Base-by-base conservation (phyloP, 192 early-diverging fungal genomes). In the Backusella westeae region DNA sequence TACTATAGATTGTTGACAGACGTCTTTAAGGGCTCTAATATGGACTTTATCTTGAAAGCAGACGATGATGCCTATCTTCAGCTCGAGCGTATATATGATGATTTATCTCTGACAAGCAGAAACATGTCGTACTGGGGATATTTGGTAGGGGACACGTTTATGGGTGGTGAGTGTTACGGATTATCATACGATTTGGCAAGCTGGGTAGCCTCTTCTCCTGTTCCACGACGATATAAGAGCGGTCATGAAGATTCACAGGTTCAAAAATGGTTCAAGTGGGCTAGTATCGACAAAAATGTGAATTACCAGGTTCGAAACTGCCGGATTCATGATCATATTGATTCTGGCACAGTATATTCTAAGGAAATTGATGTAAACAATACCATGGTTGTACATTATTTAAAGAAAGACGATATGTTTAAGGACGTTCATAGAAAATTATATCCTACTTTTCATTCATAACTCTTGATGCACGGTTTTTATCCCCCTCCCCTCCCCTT, bases 11-110 rank as follows among this genome's bases (percentile, higher is more conserved):
- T 69, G 23, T 67, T 76, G 26, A 46, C 70, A 19, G 32, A 66
- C 5, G 52, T 41, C 3, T 78, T 71, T 26, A 71, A 71, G 35
- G 59, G 34, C 38, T 46, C 69, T 41, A n/a, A 19, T 14, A 63
- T 79, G 7, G 78, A 82, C 75, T 82, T 79, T 69, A 53, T 80
- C 7, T 34, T 75, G 10, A 83, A 83, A 42, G 71, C 79, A 23
- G 82, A 83, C 34, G 78, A 80, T 38, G 82, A 83, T 75, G 69
- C 76, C 10, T 80, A 77, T 36, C 21, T 83, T 44, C 72, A 77
- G 1, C 70, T 83, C 34, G 71, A 80, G 34, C 66, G 76, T 53
- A 44, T 83, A 6, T 63, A 76, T 19, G 26, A 67, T 3, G 80
- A 80, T 68, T 41, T 83, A 56, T 26, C 78, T 39, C 42, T 63